Conservation (phyloP, 202 grass and related monocot species). For the Schoenoplectus tabernaemontani region DNA sequence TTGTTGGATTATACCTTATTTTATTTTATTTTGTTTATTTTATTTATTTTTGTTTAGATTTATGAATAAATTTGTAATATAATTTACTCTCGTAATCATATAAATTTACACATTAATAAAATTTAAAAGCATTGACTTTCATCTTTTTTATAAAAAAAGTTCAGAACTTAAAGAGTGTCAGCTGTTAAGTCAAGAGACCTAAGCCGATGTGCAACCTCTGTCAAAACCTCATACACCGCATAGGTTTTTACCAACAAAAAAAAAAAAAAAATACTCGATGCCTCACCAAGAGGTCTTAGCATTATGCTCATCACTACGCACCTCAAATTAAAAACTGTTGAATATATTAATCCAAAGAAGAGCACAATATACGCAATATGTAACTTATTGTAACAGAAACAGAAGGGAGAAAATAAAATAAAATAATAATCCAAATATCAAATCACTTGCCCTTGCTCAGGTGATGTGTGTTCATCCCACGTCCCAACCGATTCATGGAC, state of each 20-base stretch:
- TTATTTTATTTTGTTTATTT: no score
- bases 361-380: conserved; percentile 14
- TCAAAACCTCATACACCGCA: background rate
- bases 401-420: background rate
- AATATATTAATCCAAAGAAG: conserved; percentile 17
- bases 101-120: no score
- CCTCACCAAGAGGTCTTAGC: no score
- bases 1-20: no score
- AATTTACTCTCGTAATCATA: no score
- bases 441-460: conserved; percentile 33
- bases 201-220: conserved; percentile 11
- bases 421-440: conserved; percentile 23
- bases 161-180: background rate
- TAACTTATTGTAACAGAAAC: no score
- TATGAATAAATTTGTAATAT: no score
- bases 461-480: conserved; percentile 40
- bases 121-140: no score
- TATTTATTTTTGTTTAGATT: no score
- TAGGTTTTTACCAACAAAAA: conserved; percentile 9
- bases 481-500: conserved; percentile 46
- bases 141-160: background rate
- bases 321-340: no score
- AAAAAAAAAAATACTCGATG: conserved; percentile 5
- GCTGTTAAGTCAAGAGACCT: background rate
- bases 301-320: no score